Base-by-base conservation (phyloP, 2,329 filamentous ascomycete genomes). In the Ophiostoma sp. region DNA sequence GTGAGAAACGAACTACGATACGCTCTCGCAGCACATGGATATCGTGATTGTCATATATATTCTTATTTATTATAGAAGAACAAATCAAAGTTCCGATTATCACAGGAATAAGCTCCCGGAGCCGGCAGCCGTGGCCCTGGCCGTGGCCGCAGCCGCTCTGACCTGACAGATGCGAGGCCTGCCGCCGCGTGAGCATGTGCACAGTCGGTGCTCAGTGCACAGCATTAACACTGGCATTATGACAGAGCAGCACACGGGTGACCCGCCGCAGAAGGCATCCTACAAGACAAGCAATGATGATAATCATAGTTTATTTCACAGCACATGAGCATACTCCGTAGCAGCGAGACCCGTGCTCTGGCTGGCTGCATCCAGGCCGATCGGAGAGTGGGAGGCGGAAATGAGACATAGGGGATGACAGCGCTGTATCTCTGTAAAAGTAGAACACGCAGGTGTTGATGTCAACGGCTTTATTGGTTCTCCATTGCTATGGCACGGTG, bases 401-500 rank as follows among this genome's bases (percentile, higher is more conserved):
- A 60, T 36, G 55, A 60, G 45, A 18, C 18, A 60, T 38, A 40
- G 55, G 55, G 55, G 55, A 60, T 12, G 55, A 18, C 27, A 60
- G 27, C 18, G 49, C 49, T 52, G 6, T 18, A 27, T 18, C 12
- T 36, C 55, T 60, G 12, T 5, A 60, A 4, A 38, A 2, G 18
- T 9, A 58, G n/a, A 58, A 7, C n/a, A 45, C 9, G 18, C 49
- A 18, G 49, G n/a, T 16, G 12, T 16, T 47, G 27, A 55, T 55
- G n/a, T 55, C 12, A 55, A 11, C 49, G 8, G 18, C 18, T 55
- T 55, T 55, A 18, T 55, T 27, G 27, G 27, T 27, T 27, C 27
- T 27, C 27, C 27, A 27, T 27, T 27, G 27, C 27, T 27, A 27
- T 27, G 27, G 27, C 27, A 27, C 27, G 27, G 27, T 27, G 27